These are phyloP conservation scores for Eutrema japonicum DNA, from an alignment of 345 rosid species.

Conservation along the genomic window DNA sequence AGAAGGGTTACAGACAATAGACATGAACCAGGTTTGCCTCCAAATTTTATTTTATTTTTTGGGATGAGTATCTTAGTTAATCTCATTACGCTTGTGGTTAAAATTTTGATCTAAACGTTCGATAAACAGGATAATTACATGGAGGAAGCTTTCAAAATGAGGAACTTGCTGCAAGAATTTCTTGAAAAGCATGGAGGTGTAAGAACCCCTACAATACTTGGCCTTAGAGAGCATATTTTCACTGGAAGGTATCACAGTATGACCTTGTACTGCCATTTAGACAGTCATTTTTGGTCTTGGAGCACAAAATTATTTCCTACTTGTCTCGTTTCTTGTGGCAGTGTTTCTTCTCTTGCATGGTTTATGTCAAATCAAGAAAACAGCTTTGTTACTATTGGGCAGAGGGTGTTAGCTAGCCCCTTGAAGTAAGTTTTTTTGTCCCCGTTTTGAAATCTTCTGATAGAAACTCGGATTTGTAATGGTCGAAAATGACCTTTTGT, in stretches of 20 bases:
- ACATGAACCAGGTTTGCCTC: conserved; percentile 61
- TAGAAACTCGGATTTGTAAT: conserved; percentile 3
- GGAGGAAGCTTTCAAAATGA: conserved; percentile 90
- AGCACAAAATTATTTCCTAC: conserved; percentile 17
- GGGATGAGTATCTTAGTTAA: conserved; percentile 1
- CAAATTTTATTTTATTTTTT: neutral
- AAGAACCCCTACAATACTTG: conserved; percentile 72
- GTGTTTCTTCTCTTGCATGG: conserved; percentile 93
- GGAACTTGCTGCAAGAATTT: conserved; percentile 79
- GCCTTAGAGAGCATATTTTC: conserved; percentile 81
- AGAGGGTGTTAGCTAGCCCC: conserved; percentile 77
- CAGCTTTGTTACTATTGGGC: conserved; percentile 84
- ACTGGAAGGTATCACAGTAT: conserved; percentile 65
- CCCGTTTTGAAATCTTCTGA: conserved; percentile 49
- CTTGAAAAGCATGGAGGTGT: conserved; percentile 69
- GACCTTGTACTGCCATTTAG: conserved; percentile 12
- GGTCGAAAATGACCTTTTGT: conserved; percentile 1
- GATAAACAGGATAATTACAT: conserved; percentile 67
- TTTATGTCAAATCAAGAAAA: conserved; percentile 88
- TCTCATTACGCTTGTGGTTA: neutral
- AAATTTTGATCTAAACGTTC: neutral
- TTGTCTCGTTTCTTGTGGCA: conserved; percentile 48
- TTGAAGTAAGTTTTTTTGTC: conserved; percentile 49
- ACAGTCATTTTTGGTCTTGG: conserved; percentile 41
- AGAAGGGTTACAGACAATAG: conserved; percentile 66